A percentile compares a stretch with the other conserved stretches of the same genome.
phyloP scores from a whole-genome alignment of 495 filamentous ascomycete species.

The Staphylotrichum tortipilum region DNA sequence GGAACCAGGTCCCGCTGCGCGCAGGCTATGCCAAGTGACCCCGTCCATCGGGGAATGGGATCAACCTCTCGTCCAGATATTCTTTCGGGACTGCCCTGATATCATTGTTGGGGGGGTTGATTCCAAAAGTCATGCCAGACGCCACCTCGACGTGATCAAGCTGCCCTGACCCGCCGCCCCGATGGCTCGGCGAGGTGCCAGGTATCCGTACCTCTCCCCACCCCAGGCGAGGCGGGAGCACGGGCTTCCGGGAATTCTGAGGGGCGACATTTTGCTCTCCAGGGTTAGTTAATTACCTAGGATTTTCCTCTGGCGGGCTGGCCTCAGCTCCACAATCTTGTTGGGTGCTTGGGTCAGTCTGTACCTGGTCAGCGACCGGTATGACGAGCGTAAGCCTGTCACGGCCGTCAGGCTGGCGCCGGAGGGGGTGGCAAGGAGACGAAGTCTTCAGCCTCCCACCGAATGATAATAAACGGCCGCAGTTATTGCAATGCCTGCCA shows the following conservation, averaged over 20 bases:
- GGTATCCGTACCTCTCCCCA: too few species aligned
- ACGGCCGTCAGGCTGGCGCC: not conserved
- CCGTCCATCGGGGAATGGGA: not conserved
- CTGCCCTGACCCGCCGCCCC: too few species aligned
- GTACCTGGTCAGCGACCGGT: too few species aligned
- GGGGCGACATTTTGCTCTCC: constrained; percentile 5
- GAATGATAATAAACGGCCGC: not conserved
- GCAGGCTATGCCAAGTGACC: too few species aligned
- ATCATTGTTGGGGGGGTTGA: too few species aligned
- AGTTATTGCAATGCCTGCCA: not conserved
- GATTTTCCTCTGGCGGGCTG: constrained; percentile 1
- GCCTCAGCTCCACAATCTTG: not conserved
- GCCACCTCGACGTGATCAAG: too few species aligned
- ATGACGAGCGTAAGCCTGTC: not conserved
- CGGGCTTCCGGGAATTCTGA: not conserved
- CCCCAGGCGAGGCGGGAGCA: not conserved
- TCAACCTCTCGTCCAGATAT: not conserved
- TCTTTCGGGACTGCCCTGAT: too few species aligned
- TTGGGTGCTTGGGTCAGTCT: too few species aligned
- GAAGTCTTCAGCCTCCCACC: too few species aligned
- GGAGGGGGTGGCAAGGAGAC: not conserved
- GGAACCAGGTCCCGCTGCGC: too few species aligned
- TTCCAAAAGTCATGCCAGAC: too few species aligned
- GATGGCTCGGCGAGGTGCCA: not conserved
- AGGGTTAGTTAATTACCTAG: constrained; percentile 1